Evolutionary conservation across 352 stramenopile species (phyloP).

Genomic region (Aphanomyces euteiches): DNA sequence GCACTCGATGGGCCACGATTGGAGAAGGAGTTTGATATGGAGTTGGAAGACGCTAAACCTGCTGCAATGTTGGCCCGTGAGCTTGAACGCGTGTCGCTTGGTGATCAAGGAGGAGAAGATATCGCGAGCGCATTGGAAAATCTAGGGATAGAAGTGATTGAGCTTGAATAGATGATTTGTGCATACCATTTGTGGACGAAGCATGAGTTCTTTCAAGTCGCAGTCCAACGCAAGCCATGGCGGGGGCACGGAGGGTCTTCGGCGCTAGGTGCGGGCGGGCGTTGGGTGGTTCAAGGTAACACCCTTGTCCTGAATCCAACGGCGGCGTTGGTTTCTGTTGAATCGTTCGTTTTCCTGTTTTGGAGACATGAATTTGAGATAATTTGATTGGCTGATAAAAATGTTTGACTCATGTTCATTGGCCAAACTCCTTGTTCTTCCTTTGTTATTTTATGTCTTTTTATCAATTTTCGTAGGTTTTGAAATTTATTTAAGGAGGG

Average conservation of each 20-base stretch:
- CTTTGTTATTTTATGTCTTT: background rate
- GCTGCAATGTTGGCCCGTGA: background rate
- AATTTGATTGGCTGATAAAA: background rate
- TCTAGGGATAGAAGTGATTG: slow-evolving; percentile 1
- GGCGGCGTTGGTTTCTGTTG: too few species aligned
- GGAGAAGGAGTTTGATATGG: background rate
- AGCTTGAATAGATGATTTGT: background rate
- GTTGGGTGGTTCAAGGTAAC: background rate
- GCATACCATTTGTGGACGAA: background rate
- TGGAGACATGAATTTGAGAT: background rate
- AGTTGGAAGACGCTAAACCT: background rate
- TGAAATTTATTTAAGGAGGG: background rate
- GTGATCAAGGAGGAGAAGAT: background rate
- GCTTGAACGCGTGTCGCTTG: background rate
- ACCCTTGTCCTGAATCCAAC: too few species aligned
- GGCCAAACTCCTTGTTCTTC: too few species aligned
- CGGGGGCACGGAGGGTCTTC: background rate
- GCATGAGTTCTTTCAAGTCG: too few species aligned
- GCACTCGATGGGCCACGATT: background rate
- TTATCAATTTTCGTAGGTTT: background rate
- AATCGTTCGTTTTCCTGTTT: background rate
- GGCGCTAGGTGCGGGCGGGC: background rate
- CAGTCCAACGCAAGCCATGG: background rate
- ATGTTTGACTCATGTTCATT: background rate
- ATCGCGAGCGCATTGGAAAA: background rate